Evolutionary conservation across 176 grass and related monocot genomes (phyloP), one percentile per base, ranked within the genome.

Genomic region (Eleusine coracana): DNA sequence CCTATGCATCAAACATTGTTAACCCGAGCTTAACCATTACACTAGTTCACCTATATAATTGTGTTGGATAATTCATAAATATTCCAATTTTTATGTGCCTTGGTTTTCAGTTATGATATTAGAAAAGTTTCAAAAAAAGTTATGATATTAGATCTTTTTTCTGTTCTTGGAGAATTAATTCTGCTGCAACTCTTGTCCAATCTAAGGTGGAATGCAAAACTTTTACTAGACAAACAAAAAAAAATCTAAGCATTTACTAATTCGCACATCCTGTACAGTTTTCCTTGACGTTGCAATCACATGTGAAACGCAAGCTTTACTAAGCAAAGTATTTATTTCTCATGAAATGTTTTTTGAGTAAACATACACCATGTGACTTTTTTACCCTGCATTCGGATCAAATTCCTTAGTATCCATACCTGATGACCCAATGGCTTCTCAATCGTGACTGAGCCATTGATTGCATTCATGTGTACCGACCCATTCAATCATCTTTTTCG

Each of bases 381-480:
- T 38, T 49, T 5, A 27, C 45, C 66, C 10, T 74, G 48, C 39
- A 58, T 58, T 64, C 14, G 8, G 4, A 42, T 42, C 0, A 12
- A 56, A 73, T 27, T 68, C 48, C 63, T 60, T 81, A 66, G 37
- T 25, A 54, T 38, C 23, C 77, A 58, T 86, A 70, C 58, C 38
- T 60, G 56, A 60, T 60, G 56, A 23, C 56, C 27, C 11, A 36
- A 48, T 67, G 21, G 48, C 56, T 17, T 67, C 69, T 0, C 9
- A 66, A 36, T 11, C 46, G 31, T 80, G 46, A 54, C 64, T 55
- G 66, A 39, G 56, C 36, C 6, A 46, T 80, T 69, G 78, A 34
- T 69, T 80, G 78, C 49, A 5, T 41, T 36, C 78, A 69, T 75
- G 71, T 75, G 78, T 81, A 59, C 78, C 71, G 39, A 51, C 50